Evolutionary conservation across 2,329 filamentous ascomycete species (phyloP), one percentile per base, ranked within the genome.

Genomic region (Colletotrichum paranaense): DNA sequence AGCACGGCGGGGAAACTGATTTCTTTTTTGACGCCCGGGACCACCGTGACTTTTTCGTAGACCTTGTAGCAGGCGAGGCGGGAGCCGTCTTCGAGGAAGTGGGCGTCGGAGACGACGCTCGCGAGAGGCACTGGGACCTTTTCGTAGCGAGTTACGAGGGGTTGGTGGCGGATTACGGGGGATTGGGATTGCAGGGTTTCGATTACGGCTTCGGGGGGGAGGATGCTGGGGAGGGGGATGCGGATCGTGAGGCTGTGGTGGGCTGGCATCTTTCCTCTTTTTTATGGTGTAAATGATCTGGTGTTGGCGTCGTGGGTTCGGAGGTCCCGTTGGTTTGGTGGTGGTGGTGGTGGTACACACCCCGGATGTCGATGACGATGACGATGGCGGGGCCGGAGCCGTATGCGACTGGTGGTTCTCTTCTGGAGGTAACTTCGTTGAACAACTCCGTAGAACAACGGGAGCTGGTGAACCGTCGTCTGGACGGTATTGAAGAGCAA

Each of bases 1-100:
- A 87, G 86, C 32, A 85, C 81, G 73, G 83, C 84, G 5, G 83
- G 82, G 70, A 87, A 83, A 64, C 75, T 76, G 49, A 87, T 80
- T 38, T 83, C 81, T 76, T 83, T 86, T 59, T 76, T 79, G 4
- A 78, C 79, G 58, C 84, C 83, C 1, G 85, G 84, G 7, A 86
- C 80, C 28, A 85, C 76, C 19, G 77, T 78, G 70, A 83, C 77
- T 38, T 78, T 73, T 74, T 83, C 81, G 58, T 78, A 77, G 63
- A 82, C 75, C 24, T 77, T 75, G 68, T 79, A 83, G 64, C 76
- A 78, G 32, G 81, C 78, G 75, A 87, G 80, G 28, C 78, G 77
- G 52, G 68, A 62, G 63, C 81, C 81, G 74, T 79, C 78, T 5
- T 78, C 77, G 71, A 76, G 77, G 77, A 87, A 87, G 77, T 86